Evolutionary conservation across 2,329 filamentous ascomycete genomes (phyloP).

Genomic region (Trichophaea hybrida): DNA sequence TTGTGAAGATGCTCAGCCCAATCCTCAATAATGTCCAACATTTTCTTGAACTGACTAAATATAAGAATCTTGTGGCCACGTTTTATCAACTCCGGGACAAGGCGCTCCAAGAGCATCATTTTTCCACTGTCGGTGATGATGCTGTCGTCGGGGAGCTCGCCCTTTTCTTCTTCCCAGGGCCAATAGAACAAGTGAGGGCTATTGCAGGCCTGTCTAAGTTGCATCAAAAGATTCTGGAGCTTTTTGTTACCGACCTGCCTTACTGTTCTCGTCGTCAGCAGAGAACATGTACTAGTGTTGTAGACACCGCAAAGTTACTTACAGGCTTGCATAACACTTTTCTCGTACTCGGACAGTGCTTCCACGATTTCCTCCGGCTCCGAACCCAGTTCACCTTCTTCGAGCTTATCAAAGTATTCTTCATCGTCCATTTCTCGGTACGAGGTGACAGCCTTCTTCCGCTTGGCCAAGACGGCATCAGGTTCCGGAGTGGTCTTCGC

Average conservation of each 20-base stretch:
- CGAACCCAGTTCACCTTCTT: slow-evolving; percentile 40
- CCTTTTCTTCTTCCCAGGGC: slow-evolving; percentile 55
- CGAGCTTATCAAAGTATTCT: slow-evolving; percentile 67
- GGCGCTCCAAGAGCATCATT: slow-evolving; percentile 81
- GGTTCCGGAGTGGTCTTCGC: slow-evolving; percentile 15
- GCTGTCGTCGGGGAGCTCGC: slow-evolving; percentile 50
- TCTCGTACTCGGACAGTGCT: slow-evolving; percentile 46
- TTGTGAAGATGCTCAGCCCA: slow-evolving; percentile 64
- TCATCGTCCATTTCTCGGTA: slow-evolving; percentile 64
- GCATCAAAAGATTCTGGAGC: slow-evolving; percentile 62
- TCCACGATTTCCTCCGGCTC: slow-evolving; percentile 38
- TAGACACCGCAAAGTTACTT: slow-evolving; percentile 30
- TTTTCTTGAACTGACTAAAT: slow-evolving; percentile 92
- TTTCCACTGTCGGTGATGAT: slow-evolving; percentile 83
- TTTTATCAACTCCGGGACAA: slow-evolving; percentile 60
- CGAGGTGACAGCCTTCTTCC: slow-evolving; percentile 30
- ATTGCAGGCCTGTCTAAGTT: slow-evolving; percentile 83
- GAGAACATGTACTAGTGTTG: background rate
- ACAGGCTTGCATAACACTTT: slow-evolving; percentile 64
- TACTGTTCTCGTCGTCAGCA: background rate
- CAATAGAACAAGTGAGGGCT: slow-evolving; percentile 94
- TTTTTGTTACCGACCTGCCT: slow-evolving; percentile 18
- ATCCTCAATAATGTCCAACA: slow-evolving; percentile 77
- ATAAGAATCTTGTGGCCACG: slow-evolving; percentile 81
- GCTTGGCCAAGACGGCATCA: slow-evolving; percentile 30